Evolutionary conservation across 1,284 basidiomycete genomes (phyloP), one percentile per base, ranked within the genome.

Genomic region (Pseudozyma sp.): DNA sequence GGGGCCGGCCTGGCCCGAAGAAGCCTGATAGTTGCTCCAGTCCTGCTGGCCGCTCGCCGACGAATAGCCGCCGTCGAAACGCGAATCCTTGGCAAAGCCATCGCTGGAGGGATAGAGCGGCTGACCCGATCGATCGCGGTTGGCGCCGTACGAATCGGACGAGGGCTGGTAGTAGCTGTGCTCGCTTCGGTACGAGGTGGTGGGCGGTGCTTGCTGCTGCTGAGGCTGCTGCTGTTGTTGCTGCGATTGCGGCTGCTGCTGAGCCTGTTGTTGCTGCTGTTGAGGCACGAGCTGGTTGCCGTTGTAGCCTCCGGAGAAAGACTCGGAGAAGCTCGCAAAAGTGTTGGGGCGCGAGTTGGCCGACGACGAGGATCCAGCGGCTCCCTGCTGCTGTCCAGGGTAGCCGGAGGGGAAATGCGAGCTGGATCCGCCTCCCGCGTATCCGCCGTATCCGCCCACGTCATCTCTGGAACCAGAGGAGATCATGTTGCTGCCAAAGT

Each of bases 121-220:
- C 34, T 70, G 68, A 5, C 24, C 57, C 0, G 61, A 64, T 24
- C 68, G 68, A 44, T 70, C 68, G 14, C 68, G 61, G 8, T 35
- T 49, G 24, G 61, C 54, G 45, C 53, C 68, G 29, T 64, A 70
- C 40, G 67, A 68, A 19, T 70, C 68, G 17, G 67, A 69, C 11
- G 67, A 69, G 5, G 67, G 67, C 60, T 63, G 60, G 30, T 69
- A 69, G 53, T 69, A 69, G 52, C 55, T 63, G 52, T 69, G 67
- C 39, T 69, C 67, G 67, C 67, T 59, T 9, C 55, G 17, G 19
- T 69, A 69, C 47, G 67, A 69, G n/a, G 67, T 35, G 53, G 50
- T 69, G 35, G 66, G 59, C 35, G 55, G 66, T n/a, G 56, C 50
- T 17, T 58, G 56, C 49, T 59, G 67, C 49, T 69, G 64, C 14